A percentile compares a stretch with the other conserved stretches of the same genome.
phyloP scores from a whole-genome alignment of 2,329 filamentous ascomycete genomes.

The Intubia oerlemansii region DNA sequence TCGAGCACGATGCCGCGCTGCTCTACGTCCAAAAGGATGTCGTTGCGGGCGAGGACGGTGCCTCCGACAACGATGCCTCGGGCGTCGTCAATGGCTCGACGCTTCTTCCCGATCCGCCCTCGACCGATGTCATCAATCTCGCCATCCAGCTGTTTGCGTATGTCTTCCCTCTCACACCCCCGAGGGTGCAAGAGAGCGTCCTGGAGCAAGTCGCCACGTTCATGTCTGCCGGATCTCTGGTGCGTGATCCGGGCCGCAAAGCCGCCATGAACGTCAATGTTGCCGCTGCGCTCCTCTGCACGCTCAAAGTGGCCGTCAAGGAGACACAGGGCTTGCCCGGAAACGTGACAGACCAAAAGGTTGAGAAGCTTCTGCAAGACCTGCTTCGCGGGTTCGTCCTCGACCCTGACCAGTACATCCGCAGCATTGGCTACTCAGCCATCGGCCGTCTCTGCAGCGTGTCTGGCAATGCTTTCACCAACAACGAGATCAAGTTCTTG shows the following conservation, averaged over 20 bases:
- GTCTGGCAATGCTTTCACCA: conserved; percentile 77
- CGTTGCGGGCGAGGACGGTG: conserved; percentile 21
- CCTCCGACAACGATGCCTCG: conserved; percentile 76
- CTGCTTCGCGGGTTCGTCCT: conserved; percentile 51
- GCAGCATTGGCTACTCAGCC: conserved; percentile 66
- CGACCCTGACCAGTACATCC: conserved; percentile 67
- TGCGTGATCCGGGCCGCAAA: conserved; percentile 71
- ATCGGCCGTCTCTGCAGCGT: conserved; percentile 66
- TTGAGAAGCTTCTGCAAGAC: conserved; percentile 71
- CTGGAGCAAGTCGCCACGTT: conserved; percentile 86
- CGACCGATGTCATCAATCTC: conserved; percentile 85
- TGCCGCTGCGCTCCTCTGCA: conserved; percentile 57
- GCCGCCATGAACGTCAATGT: conserved; percentile 85
- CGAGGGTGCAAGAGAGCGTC: conserved; percentile 89
- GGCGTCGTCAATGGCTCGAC: conserved; percentile 40
- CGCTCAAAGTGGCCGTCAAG: conserved; percentile 65
- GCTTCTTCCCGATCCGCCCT: conserved; percentile 50
- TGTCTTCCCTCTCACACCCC: conserved; percentile 67
- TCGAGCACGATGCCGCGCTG: conserved; percentile 74
- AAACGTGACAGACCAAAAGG: conserved; percentile 49
- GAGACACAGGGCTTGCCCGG: conserved; percentile 56
- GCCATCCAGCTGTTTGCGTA: conserved; percentile 87
- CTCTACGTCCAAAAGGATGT: conserved; percentile 36
- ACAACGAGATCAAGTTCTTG: conserved; percentile 64
- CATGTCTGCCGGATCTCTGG: conserved; percentile 56